phyloP scores from a whole-genome alignment of 257 asterid genomes.

The Cruciata laevipes region DNA sequence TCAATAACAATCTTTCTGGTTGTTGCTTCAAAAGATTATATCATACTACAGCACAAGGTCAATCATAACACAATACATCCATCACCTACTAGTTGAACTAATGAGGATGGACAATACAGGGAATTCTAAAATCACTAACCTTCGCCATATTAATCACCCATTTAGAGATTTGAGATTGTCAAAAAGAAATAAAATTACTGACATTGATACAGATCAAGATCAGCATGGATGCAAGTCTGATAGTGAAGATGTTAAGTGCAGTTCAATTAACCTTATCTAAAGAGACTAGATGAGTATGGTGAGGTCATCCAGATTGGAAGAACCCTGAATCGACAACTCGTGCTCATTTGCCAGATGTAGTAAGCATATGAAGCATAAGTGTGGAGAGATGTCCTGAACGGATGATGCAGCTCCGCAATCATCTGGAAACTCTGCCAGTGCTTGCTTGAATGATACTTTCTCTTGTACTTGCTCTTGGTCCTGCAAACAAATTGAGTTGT shows the following conservation, averaged over 20 bases:
- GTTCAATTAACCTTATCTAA: not conserved
- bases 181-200: not conserved
- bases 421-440: constrained; percentile 53
- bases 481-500: constrained; percentile 5
- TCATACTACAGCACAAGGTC: not conserved
- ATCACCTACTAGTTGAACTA: not conserved
- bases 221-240: not conserved
- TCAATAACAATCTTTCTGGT: no score
- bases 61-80: not conserved
- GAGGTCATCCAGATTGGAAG: constrained; percentile 65
- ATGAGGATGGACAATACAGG: not conserved
- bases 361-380: constrained; percentile 90
- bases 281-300: constrained; percentile 28
- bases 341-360: constrained; percentile 95
- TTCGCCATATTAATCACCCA: not conserved
- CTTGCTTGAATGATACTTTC: constrained; percentile 58
- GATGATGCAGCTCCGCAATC: constrained; percentile 62
- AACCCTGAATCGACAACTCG: constrained; percentile 51
- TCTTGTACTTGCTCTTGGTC: constrained; percentile 26
- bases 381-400: constrained; percentile 63
- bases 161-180: not conserved
- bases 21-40: no score
- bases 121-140: not conserved
- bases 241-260: no score
- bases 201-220: constrained; percentile 1